Evolutionary conservation across 1,139 yeast species (phyloP).

Genomic region (Blastobotrys elegans): DNA sequence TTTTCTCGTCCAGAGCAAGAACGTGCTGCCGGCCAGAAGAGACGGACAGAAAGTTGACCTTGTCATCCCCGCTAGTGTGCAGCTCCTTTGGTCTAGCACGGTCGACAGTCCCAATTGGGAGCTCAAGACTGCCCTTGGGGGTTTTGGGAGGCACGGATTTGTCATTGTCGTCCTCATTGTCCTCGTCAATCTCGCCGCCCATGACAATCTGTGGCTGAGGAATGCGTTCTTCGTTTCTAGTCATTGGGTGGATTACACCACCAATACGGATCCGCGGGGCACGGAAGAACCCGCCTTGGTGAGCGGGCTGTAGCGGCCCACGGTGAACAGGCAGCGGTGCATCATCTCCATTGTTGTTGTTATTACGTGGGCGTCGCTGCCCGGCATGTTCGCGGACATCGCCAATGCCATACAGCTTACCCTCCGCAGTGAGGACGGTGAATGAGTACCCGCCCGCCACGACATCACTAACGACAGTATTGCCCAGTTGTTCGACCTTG

Average conservation of each 20-base stretch:
- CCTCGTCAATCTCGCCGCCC: not conserved
- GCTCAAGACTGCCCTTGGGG: conserved; percentile 10
- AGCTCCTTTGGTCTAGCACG: conserved; percentile 14
- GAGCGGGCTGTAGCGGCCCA: not conserved
- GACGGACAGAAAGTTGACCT: conserved; percentile 42
- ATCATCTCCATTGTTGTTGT: conserved; percentile 10
- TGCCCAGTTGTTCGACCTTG: conserved; percentile 33
- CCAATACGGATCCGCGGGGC: conserved; percentile 15
- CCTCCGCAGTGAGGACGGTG: conserved; percentile 41
- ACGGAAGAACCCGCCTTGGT: not conserved
- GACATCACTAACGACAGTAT: conserved; percentile 47
- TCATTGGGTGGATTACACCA: conserved; percentile 14
- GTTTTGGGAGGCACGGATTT: conserved; percentile 7
- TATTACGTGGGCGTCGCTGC: not conserved
- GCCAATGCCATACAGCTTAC: conserved; percentile 27
- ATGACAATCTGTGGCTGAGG: conserved; percentile 1
- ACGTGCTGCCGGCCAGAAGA: conserved; percentile 66
- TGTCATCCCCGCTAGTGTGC: conserved; percentile 4
- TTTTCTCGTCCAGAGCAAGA: conserved; percentile 52
- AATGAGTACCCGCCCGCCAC: conserved; percentile 68
- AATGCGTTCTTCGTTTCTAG: not conserved
- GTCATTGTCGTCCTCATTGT: conserved; percentile 2
- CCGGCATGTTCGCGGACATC: conserved; percentile 14
- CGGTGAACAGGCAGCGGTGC: not conserved
- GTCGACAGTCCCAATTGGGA: conserved; percentile 12